Conservation (phyloP, 371 early-diverging fungal genomes). For the Mucor irregularis region DNA sequence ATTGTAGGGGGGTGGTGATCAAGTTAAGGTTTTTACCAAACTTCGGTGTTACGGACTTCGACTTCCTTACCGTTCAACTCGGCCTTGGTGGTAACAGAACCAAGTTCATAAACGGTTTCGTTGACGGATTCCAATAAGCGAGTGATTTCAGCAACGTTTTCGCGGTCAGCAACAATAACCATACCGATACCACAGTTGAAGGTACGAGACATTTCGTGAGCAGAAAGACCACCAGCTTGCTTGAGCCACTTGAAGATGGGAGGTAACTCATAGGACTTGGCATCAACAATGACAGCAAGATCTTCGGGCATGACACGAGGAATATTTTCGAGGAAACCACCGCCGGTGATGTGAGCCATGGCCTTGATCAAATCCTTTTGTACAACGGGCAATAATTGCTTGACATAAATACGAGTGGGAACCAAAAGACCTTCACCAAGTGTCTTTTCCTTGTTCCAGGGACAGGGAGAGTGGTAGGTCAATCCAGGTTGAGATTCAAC, state of each 20-base stretch:
- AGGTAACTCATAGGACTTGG: slow-evolving; percentile 77
- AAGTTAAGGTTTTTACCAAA: slow-evolving; percentile 34
- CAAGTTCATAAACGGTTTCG: slow-evolving; percentile 68
- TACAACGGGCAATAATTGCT: slow-evolving; percentile 83
- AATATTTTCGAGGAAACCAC: slow-evolving; percentile 96
- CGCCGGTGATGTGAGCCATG: slow-evolving; percentile 98
- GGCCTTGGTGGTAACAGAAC: slow-evolving; percentile 56
- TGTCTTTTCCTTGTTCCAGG: slow-evolving; percentile 69
- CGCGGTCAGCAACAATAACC: slow-evolving; percentile 83
- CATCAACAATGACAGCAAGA: slow-evolving; percentile 79
- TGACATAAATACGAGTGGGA: slow-evolving; percentile 95
- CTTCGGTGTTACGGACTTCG: slow-evolving; percentile 54
- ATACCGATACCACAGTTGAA: slow-evolving; percentile 99
- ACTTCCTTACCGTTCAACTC: slow-evolving; percentile 62
- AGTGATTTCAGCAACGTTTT: slow-evolving; percentile 64
- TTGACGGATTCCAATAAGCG: slow-evolving; percentile 59
- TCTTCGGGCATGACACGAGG: slow-evolving; percentile 91
- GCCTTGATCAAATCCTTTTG: slow-evolving; percentile 82
- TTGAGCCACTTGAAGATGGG: slow-evolving; percentile 96
- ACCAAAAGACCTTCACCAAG: slow-evolving; percentile 87
- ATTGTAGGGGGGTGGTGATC: too few species aligned
- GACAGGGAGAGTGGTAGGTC: slow-evolving; percentile 77
- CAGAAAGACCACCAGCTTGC: slow-evolving; percentile 80
- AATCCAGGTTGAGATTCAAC: slow-evolving; percentile 72
- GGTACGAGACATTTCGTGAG: slow-evolving; percentile 90